These are phyloP conservation scores for Nakataea oryzae DNA, from an alignment of 2,329 filamentous ascomycete genomes.

Conservation along the genomic window DNA sequence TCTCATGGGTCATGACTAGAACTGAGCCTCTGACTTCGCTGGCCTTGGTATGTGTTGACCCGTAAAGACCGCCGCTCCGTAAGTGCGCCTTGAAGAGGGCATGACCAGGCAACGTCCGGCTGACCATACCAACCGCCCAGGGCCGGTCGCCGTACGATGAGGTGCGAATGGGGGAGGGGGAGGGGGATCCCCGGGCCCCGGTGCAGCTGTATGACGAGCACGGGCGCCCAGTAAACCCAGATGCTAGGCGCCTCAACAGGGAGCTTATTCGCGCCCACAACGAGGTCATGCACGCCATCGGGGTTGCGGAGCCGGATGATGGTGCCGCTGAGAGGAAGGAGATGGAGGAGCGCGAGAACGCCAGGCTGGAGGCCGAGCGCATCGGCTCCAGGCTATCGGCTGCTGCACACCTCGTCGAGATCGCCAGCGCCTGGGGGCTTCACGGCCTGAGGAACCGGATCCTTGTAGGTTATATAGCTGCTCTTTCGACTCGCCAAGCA, in stretches of 20 bases:
- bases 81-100: neutral
- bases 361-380: neutral
- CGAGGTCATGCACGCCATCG: constrained; percentile 53
- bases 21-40: constrained; percentile 43
- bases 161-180: constrained; percentile 38
- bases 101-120: neutral
- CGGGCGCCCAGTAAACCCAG: constrained; percentile 43
- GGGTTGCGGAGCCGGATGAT: constrained; percentile 48
- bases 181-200: constrained; percentile 26
- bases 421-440: constrained; percentile 38
- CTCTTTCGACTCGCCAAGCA: neutral
- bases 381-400: constrained; percentile 29
- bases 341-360: constrained; percentile 25
- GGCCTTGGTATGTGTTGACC: constrained; percentile 37
- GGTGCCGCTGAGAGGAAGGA: constrained; percentile 27
- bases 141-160: constrained; percentile 52
- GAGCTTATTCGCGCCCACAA: constrained; percentile 51
- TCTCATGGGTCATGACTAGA: constrained; percentile 1
- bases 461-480: constrained; percentile 25
- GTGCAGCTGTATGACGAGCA: constrained; percentile 42
- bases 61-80: neutral
- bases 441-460: constrained; percentile 42
- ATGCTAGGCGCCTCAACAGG: constrained; percentile 43
- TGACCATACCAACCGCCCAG: constrained; percentile 18
- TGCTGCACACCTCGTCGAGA: constrained; percentile 24